Conservation (phyloP, 177 flowering plant species). For the Vitis hybrid region DNA sequence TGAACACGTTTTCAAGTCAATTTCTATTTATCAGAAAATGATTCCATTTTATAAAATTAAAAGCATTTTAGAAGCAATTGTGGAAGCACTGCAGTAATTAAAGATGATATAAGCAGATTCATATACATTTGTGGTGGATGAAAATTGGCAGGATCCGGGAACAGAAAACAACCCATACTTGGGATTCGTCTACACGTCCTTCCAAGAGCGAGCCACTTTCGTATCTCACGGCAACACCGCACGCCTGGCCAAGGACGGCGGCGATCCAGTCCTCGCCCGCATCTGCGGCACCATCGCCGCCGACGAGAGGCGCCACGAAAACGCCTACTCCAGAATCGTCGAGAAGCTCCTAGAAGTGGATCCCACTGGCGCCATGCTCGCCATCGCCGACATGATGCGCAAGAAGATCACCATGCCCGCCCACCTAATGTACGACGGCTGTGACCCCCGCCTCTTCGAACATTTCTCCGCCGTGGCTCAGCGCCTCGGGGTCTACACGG, state of each 20-base stretch:
- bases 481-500: conserved; percentile 59
- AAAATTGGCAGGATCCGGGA: conserved; percentile 42
- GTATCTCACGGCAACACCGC: conserved; percentile 67
- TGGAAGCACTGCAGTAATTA: no score
- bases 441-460: conserved; percentile 43
- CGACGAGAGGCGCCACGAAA: conserved; percentile 70
- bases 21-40: no score
- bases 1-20: no score
- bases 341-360: conserved; percentile 61
- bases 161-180: conserved; percentile 63
- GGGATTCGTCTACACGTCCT: conserved; percentile 62
- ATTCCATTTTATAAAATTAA: no score
- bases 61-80: no score
- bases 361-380: conserved; percentile 41
- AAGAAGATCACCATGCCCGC: conserved; percentile 69
- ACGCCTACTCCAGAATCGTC: conserved; percentile 49
- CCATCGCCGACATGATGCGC: conserved; percentile 52
- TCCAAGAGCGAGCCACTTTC: conserved; percentile 61
- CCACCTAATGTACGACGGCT: conserved; percentile 58
- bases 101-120: no score
- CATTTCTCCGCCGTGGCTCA: conserved; percentile 65
- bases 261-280: conserved; percentile 49
- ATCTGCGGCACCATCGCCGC: conserved; percentile 56
- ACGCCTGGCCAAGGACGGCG: conserved; percentile 47
- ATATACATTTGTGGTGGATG: no score